These are phyloP conservation scores for Aspergillus sclerotioniger DNA, from an alignment of 495 filamentous ascomycete genomes.

Conservation along the genomic window DNA sequence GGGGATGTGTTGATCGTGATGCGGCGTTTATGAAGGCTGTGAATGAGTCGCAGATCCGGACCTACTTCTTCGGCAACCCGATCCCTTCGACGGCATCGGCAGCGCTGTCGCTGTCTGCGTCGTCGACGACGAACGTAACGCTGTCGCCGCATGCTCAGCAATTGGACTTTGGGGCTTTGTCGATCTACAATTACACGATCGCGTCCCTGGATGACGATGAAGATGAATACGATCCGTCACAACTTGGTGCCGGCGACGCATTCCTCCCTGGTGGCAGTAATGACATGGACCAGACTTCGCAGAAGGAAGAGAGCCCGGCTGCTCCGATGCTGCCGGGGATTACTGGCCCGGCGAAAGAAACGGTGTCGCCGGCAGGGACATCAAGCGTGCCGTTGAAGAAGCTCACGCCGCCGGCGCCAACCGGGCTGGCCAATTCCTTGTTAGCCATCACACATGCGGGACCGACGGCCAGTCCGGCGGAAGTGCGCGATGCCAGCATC, in stretches of 20 bases:
- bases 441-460: slow-evolving; percentile 78
- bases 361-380: slow-evolving; percentile 13
- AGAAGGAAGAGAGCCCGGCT: slow-evolving; percentile 20
- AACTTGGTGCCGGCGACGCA: slow-evolving; percentile 39
- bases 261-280: slow-evolving; percentile 48
- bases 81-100: slow-evolving; percentile 34
- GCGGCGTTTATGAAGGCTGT: slow-evolving; percentile 67
- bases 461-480: slow-evolving; percentile 60
- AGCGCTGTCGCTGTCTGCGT: slow-evolving; percentile 31
- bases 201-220: slow-evolving; percentile 45
- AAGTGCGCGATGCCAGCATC: slow-evolving; percentile 78
- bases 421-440: slow-evolving; percentile 55
- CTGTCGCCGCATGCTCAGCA: slow-evolving; percentile 83
- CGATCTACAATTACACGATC: slow-evolving; percentile 62
- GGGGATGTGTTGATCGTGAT: slow-evolving; percentile 82
- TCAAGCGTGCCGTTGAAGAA: slow-evolving; percentile 33
- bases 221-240: slow-evolving; percentile 45
- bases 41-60: slow-evolving; percentile 71
- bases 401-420: slow-evolving; percentile 33
- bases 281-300: slow-evolving; percentile 28
- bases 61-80: slow-evolving; percentile 89
- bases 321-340: slow-evolving; percentile 25
- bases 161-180: slow-evolving; percentile 68
- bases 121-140: slow-evolving; percentile 55
- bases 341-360: slow-evolving; percentile 12